These are phyloP conservation scores for Ophiostoma sp. DNA, from an alignment of 2,329 filamentous ascomycete species.

Conservation along the genomic window DNA sequence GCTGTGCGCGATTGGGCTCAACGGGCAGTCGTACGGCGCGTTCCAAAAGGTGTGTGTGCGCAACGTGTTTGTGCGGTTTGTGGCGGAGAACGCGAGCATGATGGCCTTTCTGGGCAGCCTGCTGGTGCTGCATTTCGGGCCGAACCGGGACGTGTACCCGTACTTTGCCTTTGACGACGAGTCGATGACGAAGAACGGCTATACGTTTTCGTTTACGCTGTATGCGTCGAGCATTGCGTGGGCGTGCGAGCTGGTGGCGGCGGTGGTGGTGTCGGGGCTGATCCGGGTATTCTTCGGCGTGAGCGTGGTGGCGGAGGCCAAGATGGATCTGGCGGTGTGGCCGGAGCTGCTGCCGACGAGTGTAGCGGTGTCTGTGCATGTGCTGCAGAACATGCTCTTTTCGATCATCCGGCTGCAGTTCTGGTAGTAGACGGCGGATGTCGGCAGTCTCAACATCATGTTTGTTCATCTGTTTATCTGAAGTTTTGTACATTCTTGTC, in stretches of 20 bases:
- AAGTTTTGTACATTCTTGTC: neutral
- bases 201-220: conserved; percentile 60
- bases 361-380: conserved; percentile 61
- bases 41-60: conserved; percentile 62
- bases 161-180: conserved; percentile 60
- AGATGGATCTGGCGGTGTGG: conserved; percentile 59
- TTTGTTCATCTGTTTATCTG: neutral
- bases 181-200: conserved; percentile 31
- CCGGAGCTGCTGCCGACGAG: conserved; percentile 62
- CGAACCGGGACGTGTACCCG: conserved; percentile 63
- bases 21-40: conserved; percentile 53
- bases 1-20: conserved; percentile 50
- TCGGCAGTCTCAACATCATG: conserved; percentile 4
- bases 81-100: conserved; percentile 65
- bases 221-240: conserved; percentile 59
- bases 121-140: conserved; percentile 59
- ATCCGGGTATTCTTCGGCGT: conserved; percentile 55
- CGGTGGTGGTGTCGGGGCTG: conserved; percentile 53
- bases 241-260: conserved; percentile 60
- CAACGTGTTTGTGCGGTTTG: conserved; percentile 61
- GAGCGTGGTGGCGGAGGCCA: conserved; percentile 59
- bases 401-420: conserved; percentile 62
- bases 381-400: conserved; percentile 67
- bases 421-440: conserved; percentile 27
- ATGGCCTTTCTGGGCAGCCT: conserved; percentile 61